Evolutionary conservation across 768 basidiomycete species (phyloP).

Genomic region (Boletales sp.): DNA sequence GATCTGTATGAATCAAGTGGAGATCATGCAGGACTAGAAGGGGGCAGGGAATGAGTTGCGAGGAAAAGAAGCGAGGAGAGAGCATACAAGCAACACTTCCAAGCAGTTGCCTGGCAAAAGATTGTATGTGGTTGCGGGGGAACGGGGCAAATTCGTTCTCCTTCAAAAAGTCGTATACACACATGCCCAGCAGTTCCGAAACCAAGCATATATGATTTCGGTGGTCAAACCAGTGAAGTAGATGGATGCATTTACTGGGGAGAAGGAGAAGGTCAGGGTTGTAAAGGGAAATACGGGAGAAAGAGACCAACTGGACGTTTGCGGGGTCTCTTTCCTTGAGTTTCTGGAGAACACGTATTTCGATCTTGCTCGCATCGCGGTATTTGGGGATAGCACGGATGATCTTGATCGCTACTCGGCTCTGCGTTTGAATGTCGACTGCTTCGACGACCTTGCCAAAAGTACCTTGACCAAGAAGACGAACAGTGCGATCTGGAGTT

Average conservation of each 20-base stretch:
- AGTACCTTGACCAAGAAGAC: constrained; percentile 92
- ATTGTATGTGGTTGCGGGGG: constrained; percentile 93
- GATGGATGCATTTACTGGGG: constrained; percentile 93
- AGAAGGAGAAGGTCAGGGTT: constrained; percentile 17
- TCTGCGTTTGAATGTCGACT: constrained; percentile 69
- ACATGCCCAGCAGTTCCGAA: constrained; percentile 93
- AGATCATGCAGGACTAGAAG: constrained; percentile 82
- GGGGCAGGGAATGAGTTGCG: constrained; percentile 5
- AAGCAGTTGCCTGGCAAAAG: constrained; percentile 88
- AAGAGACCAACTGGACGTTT: constrained; percentile 74
- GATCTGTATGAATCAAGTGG: constrained; percentile 92
- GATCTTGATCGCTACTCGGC: constrained; percentile 94
- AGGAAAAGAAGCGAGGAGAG: neutral
- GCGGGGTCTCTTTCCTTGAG: constrained; percentile 84
- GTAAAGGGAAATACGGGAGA: constrained; percentile 7
- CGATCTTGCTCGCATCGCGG: constrained; percentile 97
- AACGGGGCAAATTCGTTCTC: constrained; percentile 97
- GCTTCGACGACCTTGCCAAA: constrained; percentile 99
- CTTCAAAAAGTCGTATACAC: constrained; percentile 98
- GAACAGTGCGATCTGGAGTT: constrained; percentile 80
- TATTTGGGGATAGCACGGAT: constrained; percentile 99
- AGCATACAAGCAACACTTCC: constrained; percentile 90
- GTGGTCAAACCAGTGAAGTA: constrained; percentile 93
- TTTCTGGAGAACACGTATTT: constrained; percentile 90
- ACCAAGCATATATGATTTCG: constrained; percentile 97